phyloP scores from a whole-genome alignment of 2,329 filamentous ascomycete genomes.

The Blastomyces gilchristii region DNA sequence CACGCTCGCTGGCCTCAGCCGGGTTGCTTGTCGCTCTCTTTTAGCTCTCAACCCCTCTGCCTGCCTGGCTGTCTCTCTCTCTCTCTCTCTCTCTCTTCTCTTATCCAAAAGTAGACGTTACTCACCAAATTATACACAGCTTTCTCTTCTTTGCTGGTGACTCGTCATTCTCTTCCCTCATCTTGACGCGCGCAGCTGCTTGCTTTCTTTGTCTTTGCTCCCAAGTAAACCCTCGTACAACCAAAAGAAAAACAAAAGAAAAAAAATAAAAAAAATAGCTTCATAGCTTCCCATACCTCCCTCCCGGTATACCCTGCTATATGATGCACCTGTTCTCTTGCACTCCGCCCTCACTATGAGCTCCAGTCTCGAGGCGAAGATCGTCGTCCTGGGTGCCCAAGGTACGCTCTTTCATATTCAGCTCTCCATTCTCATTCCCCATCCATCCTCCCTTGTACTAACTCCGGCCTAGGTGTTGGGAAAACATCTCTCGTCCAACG shows the following conservation, averaged over 20 bases:
- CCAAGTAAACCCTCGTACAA: neutral
- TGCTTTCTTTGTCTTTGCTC: neutral
- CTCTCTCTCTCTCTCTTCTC: no score
- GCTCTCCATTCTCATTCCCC: neutral
- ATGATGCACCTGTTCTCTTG: neutral
- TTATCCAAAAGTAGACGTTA: no score
- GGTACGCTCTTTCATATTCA: conserved; percentile 24
- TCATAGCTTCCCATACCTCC: neutral
- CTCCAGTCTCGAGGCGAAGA: conserved; percentile 43
- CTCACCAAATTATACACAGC: no score
- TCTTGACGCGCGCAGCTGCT: no score
- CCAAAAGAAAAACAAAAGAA: no score
- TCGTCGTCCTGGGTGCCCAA: conserved; percentile 43
- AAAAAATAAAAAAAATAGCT: no score
- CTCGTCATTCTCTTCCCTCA: no score
- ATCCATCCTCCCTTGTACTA: neutral
- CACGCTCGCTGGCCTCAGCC: no score
- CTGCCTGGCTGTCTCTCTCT: no score
- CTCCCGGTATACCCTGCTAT: neutral
- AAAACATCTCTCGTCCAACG: conserved; percentile 45
- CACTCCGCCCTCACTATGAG: conserved; percentile 28
- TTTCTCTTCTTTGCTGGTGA: no score
- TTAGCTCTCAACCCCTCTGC: no score
- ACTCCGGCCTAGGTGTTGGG: conserved; percentile 36
- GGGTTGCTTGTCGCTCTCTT: no score